Evolutionary conservation across 495 filamentous ascomycete genomes (phyloP).

Genomic region (Articulospora tetracladia): DNA sequence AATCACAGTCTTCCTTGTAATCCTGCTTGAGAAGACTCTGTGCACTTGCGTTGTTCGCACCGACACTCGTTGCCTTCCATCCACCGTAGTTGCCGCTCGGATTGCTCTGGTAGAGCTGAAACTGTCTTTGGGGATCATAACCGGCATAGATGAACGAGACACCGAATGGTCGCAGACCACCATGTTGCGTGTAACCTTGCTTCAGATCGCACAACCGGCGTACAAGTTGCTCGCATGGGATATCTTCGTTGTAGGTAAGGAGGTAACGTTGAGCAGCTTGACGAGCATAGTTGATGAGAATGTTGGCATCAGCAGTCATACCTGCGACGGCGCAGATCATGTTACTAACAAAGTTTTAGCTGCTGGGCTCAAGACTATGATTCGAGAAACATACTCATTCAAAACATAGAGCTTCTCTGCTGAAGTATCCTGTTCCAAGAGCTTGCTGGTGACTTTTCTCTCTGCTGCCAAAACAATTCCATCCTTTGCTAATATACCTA

Average conservation of each 20-base stretch:
- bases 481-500: slow-evolving; percentile 95
- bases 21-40: slow-evolving; percentile 98
- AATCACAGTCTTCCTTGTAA: slow-evolving; percentile 94
- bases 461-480: slow-evolving; percentile 98
- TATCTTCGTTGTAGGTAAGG: slow-evolving; percentile 98
- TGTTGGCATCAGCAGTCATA: slow-evolving; percentile 99
- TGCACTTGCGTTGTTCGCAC: slow-evolving; percentile 96
- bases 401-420: slow-evolving; percentile 99
- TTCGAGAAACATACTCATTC: slow-evolving; percentile 70
- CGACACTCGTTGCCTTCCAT: slow-evolving; percentile 97
- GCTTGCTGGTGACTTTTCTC: slow-evolving; percentile 98
- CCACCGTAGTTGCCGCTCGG: slow-evolving; percentile 99
- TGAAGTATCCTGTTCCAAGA: slow-evolving; percentile 97
- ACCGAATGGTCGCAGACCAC: slow-evolving; percentile 94
- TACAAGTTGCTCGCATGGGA: slow-evolving; percentile 98
- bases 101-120: slow-evolving; percentile 99
- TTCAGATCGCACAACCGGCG: slow-evolving; percentile 96
- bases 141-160: slow-evolving; percentile 99
- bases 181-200: slow-evolving; percentile 99
- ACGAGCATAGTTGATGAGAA: slow-evolving; percentile 98
- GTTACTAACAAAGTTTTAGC: slow-evolving; percentile 57
- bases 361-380: background rate
- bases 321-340: slow-evolving; percentile 99
- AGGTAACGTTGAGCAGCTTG: slow-evolving; percentile 96
- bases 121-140: slow-evolving; percentile 90